These are phyloP conservation scores for Hygrophorus russula DNA, from an alignment of 768 basidiomycete species.

Conservation along the genomic window DNA sequence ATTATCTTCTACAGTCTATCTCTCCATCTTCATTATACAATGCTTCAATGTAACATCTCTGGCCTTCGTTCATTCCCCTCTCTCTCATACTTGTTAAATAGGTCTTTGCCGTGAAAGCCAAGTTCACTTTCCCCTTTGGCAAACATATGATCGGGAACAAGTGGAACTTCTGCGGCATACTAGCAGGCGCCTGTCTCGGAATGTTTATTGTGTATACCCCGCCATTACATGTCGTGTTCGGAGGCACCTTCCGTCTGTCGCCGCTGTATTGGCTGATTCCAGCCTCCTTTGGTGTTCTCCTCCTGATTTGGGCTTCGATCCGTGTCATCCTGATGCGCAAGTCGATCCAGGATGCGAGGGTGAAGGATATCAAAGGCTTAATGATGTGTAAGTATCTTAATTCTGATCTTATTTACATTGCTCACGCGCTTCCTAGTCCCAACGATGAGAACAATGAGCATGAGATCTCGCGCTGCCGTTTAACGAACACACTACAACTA, in stretches of 20 bases:
- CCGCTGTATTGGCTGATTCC: slow-evolving; percentile 65
- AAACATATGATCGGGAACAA: slow-evolving; percentile 41
- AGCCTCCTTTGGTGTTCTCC: slow-evolving; percentile 42
- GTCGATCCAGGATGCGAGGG: slow-evolving; percentile 40
- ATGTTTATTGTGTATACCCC: slow-evolving; percentile 64
- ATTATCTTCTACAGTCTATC: slow-evolving; percentile 28
- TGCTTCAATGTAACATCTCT: slow-evolving; percentile 46
- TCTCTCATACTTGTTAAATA: slow-evolving; percentile 10
- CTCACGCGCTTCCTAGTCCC: slow-evolving; percentile 29
- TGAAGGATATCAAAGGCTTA: slow-evolving; percentile 55
- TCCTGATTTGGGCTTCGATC: slow-evolving; percentile 47
- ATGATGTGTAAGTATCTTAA: slow-evolving; percentile 51
- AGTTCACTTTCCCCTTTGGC: slow-evolving; percentile 55
- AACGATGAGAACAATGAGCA: slow-evolving; percentile 54
- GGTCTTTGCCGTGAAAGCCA: slow-evolving; percentile 61
- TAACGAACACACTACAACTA: not conserved
- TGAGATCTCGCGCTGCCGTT: slow-evolving; percentile 27
- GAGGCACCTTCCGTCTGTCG: slow-evolving; percentile 43
- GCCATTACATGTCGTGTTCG: slow-evolving; percentile 58
- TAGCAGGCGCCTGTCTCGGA: slow-evolving; percentile 49
- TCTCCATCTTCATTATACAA: slow-evolving; percentile 58
- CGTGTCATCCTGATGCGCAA: slow-evolving; percentile 47
- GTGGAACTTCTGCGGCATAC: slow-evolving; percentile 54
- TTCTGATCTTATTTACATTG: not conserved
- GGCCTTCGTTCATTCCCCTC: not conserved